Percentiles rank a stretch among this genome's conserved stretches.
Evolutionary conservation across 495 filamentous ascomycete species (phyloP).

Genomic region (Talaromyces thailandensis): DNA sequence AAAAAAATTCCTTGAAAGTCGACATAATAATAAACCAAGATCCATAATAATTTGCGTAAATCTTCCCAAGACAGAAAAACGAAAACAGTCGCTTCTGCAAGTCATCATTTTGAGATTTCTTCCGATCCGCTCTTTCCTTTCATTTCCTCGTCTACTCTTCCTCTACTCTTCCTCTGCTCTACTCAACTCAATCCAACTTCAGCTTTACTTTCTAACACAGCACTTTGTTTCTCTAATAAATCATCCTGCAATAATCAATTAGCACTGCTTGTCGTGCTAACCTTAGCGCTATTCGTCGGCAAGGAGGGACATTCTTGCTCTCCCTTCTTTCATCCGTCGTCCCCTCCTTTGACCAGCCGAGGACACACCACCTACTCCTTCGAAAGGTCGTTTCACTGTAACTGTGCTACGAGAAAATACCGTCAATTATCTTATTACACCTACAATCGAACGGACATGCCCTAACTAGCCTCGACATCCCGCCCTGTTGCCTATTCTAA

Average conservation of each 20-base stretch:
- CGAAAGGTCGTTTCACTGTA: background rate
- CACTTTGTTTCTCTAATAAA: background rate
- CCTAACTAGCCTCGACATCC: background rate
- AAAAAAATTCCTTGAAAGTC: background rate
- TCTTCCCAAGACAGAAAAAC: slow-evolving; percentile 7
- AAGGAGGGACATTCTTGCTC: slow-evolving; percentile 5
- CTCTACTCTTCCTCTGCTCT: background rate
- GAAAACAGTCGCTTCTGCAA: slow-evolving; percentile 3
- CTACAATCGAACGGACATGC: background rate
- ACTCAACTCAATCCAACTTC: background rate
- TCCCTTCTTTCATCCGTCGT: background rate
- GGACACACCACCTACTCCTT: background rate
- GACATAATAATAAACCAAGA: background rate
- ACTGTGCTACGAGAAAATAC: background rate
- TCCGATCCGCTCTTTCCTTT: background rate
- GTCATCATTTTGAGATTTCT: background rate
- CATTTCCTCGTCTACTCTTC: background rate
- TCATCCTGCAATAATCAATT: background rate
- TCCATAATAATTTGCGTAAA: background rate
- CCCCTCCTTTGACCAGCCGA: slow-evolving; percentile 1
- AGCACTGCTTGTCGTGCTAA: too few relatives aligned
- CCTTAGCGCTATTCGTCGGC: background rate
- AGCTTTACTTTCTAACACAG: background rate
- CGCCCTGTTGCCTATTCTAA: background rate
- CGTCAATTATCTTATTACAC: background rate